phyloP scores from a whole-genome alignment of 441 rosid genomes.

The Bocquillonia castaneifolia region DNA sequence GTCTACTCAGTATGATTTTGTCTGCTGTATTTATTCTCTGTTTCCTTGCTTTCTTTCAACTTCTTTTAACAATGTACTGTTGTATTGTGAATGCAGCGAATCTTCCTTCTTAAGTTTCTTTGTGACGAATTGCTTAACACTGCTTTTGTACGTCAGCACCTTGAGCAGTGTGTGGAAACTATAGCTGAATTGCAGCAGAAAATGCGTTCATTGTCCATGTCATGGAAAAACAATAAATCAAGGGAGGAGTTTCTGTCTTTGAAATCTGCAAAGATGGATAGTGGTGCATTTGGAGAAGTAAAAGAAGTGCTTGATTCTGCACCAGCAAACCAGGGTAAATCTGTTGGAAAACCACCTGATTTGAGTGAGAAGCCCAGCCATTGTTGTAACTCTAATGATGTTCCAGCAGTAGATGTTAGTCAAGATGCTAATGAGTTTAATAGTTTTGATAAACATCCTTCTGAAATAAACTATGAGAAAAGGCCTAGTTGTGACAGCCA shows the following conservation, averaged over 20 bases:
- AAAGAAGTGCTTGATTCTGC: slow-evolving; percentile 35
- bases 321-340: slow-evolving; percentile 21
- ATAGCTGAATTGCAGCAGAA: slow-evolving; percentile 81
- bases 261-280: slow-evolving; percentile 54
- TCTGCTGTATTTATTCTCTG: not conserved
- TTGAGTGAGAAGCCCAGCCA: slow-evolving; percentile 24
- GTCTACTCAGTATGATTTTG: not conserved
- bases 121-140: slow-evolving; percentile 91
- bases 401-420: slow-evolving; percentile 31
- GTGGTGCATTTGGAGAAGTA: slow-evolving; percentile 40
- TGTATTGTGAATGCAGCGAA: slow-evolving; percentile 62
- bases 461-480: slow-evolving; percentile 28
- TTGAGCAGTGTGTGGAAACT: slow-evolving; percentile 82
- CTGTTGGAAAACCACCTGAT: slow-evolving; percentile 23
- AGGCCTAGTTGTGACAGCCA: slow-evolving; percentile 23
- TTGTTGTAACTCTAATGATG: slow-evolving; percentile 31
- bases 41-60: slow-evolving; percentile 10
- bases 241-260: slow-evolving; percentile 63
- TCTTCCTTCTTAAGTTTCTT: slow-evolving; percentile 69
- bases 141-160: slow-evolving; percentile 79
- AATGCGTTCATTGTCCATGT: slow-evolving; percentile 56
- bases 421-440: slow-evolving; percentile 33
- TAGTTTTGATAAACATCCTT: slow-evolving; percentile 28
- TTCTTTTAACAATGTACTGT: slow-evolving; percentile 13
- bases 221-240: slow-evolving; percentile 65